phyloP scores from a whole-genome alignment of 345 rosid species.

The Heritiera littoralis region DNA sequence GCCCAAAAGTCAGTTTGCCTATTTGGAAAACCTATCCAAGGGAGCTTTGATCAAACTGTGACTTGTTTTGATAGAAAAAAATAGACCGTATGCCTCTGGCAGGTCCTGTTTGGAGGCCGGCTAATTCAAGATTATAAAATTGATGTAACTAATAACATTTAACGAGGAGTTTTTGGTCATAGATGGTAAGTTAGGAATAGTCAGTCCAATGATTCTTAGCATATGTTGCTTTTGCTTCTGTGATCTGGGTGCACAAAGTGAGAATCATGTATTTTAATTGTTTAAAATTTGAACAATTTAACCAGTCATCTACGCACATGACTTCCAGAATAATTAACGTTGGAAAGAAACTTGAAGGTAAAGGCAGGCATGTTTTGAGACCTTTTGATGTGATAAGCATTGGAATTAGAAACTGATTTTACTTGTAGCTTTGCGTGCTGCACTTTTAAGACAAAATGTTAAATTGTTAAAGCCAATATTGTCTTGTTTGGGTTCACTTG shows the following conservation, averaged over 20 bases:
- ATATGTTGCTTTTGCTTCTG: background rate
- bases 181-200: too few relatives aligned
- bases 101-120: background rate
- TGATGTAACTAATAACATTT: background rate
- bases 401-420: too few relatives aligned
- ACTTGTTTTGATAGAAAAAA: background rate
- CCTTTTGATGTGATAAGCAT: background rate
- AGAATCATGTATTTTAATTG: too few relatives aligned
- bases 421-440: background rate
- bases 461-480: background rate
- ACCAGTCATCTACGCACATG: background rate
- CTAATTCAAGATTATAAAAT: background rate
- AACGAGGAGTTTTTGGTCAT: background rate
- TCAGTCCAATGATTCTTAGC: background rate
- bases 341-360: background rate
- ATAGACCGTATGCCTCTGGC: background rate
- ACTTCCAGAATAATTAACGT: background rate
- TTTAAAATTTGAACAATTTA: too few relatives aligned
- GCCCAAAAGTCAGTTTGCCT: background rate
- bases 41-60: background rate
- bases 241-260: background rate
- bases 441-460: background rate
- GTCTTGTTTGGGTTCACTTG: background rate
- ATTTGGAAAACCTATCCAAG: constrained; percentile 1
- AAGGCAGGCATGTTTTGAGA: background rate